phyloP scores from a whole-genome alignment of 2,329 filamentous ascomycete species.

The Diaporthe vexans region DNA sequence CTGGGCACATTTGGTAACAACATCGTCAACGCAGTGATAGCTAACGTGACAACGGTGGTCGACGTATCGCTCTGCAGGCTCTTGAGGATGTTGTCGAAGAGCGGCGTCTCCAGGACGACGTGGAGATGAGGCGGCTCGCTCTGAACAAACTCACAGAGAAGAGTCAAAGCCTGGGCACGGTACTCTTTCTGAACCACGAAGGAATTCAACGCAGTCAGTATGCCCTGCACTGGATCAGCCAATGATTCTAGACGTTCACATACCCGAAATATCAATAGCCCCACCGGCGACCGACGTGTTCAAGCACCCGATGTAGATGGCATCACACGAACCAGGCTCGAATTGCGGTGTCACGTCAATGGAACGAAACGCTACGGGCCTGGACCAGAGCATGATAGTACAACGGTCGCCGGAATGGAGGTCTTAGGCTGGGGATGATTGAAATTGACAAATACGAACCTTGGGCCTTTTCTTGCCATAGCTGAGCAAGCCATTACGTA shows the following conservation, averaged over 20 bases:
- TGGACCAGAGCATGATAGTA: neutral
- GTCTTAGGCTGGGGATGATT: neutral
- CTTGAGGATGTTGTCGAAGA: constrained; percentile 79
- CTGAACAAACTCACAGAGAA: constrained; percentile 81
- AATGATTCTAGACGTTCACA: constrained; percentile 37
- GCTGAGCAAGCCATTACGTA: constrained; percentile 66
- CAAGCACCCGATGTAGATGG: neutral
- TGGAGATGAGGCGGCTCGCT: constrained; percentile 85
- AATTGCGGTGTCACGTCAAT: neutral
- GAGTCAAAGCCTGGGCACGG: constrained; percentile 73
- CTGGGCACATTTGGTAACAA: constrained; percentile 85
- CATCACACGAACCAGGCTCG: neutral
- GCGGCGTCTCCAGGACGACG: constrained; percentile 77
- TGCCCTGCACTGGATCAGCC: constrained; percentile 61
- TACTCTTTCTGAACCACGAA: constrained; percentile 75
- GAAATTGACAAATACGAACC: constrained; percentile 46
- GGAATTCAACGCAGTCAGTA: constrained; percentile 75
- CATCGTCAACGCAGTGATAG: constrained; percentile 83
- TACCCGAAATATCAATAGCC: neutral
- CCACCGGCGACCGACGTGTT: neutral
- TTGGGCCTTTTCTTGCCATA: constrained; percentile 79
- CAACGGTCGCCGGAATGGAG: neutral
- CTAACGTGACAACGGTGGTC: constrained; percentile 81
- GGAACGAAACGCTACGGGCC: too few species aligned
- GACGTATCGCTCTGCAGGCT: constrained; percentile 85